Conservation (phyloP, 2,329 filamentous ascomycete species). For the Escovopsis sp. region DNA sequence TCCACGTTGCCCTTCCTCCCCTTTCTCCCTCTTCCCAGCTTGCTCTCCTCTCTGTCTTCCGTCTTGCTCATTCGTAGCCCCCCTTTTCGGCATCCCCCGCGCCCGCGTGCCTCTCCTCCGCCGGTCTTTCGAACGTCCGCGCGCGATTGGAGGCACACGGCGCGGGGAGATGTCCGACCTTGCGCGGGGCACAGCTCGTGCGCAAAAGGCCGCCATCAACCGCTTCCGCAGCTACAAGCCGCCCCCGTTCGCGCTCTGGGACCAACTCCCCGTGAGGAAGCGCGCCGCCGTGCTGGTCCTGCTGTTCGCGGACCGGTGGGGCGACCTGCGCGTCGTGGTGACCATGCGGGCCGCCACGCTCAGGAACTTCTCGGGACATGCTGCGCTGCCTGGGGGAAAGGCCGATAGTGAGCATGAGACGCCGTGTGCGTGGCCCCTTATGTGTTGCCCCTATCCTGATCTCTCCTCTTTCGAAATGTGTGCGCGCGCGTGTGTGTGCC, state of each 20-base stretch:
- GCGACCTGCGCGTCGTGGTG: conserved; percentile 59
- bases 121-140: conserved; percentile 5
- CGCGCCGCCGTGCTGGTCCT: conserved; percentile 79
- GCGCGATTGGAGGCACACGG: neutral
- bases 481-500: too few species aligned
- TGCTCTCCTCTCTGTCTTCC: too few species aligned
- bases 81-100: neutral
- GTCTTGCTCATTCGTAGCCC: neutral
- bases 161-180: too few species aligned
- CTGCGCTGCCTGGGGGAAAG: conserved; percentile 71
- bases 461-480: too few species aligned
- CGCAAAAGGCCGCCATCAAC: conserved; percentile 37
- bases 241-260: conserved; percentile 46
- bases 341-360: conserved; percentile 51
- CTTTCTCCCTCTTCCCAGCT: too few species aligned
- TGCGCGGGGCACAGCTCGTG: neutral
- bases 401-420: conserved; percentile 42
- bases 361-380: conserved; percentile 65
- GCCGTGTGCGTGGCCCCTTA: conserved; percentile 29
- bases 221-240: conserved; percentile 45
- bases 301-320: conserved; percentile 68
- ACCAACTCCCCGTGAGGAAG: conserved; percentile 43
- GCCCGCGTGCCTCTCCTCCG: too few species aligned
- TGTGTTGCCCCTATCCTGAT: neutral
- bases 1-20: too few species aligned